phyloP scores from a whole-genome alignment of 352 stramenopile species.

The Phytophthora meadii region DNA sequence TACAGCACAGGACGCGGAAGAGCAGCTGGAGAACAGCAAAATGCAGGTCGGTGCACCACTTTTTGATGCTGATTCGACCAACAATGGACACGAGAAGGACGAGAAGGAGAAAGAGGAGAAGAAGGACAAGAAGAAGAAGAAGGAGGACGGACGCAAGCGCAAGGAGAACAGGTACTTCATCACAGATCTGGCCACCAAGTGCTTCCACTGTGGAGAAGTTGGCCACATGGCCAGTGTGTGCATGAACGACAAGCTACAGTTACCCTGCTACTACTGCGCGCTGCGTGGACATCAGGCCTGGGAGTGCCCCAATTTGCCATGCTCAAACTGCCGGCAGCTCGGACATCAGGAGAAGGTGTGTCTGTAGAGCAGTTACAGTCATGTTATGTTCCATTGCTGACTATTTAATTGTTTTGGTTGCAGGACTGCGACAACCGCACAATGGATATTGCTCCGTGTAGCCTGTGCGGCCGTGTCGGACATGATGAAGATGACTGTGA shows the following conservation, averaged over 20 bases:
- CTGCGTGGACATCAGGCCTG: slow-evolving; percentile 75
- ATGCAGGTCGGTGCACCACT: slow-evolving; percentile 62
- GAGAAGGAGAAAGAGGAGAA: slow-evolving; percentile 18
- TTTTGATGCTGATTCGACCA: slow-evolving; percentile 33
- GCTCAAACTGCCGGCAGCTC: slow-evolving; percentile 68
- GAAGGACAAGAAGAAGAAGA: slow-evolving; percentile 38
- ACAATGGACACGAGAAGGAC: slow-evolving; percentile 5
- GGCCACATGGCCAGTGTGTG: slow-evolving; percentile 82
- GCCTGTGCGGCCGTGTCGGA: slow-evolving; percentile 60
- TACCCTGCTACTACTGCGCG: slow-evolving; percentile 84
- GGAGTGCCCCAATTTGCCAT: slow-evolving; percentile 74
- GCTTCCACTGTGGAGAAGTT: slow-evolving; percentile 84
- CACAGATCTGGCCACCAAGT: slow-evolving; percentile 85
- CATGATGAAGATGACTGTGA: slow-evolving; percentile 57
- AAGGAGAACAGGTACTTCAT: slow-evolving; percentile 83
- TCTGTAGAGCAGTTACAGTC: background rate
- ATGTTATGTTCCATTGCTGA: too few relatives aligned
- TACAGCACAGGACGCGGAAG: slow-evolving; percentile 36
- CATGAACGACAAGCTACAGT: slow-evolving; percentile 74
- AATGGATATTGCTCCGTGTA: slow-evolving; percentile 49
- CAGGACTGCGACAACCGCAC: slow-evolving; percentile 69
- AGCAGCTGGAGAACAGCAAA: slow-evolving; percentile 25
- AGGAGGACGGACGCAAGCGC: slow-evolving; percentile 45
- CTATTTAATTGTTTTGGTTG: background rate
- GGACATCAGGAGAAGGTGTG: slow-evolving; percentile 69